Conservation (phyloP, 116 monocot species). For the Trichopus zeylanicus region DNA sequence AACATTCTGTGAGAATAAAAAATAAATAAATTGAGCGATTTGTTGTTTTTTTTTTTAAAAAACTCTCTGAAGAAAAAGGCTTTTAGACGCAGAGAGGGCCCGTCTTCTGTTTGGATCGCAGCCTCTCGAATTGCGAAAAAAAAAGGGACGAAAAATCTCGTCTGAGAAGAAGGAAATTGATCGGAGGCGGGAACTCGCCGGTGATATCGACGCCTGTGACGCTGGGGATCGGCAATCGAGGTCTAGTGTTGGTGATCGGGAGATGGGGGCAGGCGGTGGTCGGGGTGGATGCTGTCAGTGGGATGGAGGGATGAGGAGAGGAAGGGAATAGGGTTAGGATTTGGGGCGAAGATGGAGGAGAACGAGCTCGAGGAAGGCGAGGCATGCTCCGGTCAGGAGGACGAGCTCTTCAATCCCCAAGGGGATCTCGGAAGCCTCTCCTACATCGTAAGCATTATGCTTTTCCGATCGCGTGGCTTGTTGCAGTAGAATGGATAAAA, state of each 20-base stretch:
- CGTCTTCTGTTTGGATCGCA: too few species aligned
- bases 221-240: neutral
- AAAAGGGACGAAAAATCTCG: too few species aligned
- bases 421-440: constrained; percentile 24
- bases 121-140: too few species aligned
- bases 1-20: too few species aligned
- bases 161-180: too few species aligned
- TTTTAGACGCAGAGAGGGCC: too few species aligned
- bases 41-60: too few species aligned
- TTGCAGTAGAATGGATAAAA: neutral
- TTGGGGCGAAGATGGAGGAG: constrained; percentile 52
- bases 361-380: constrained; percentile 79
- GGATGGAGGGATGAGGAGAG: constrained; percentile 33
- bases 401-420: constrained; percentile 26
- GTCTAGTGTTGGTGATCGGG: neutral
- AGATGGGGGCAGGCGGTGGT: neutral
- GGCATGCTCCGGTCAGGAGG: constrained; percentile 36
- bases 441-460: constrained; percentile 42
- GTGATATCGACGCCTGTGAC: too few species aligned
- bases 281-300: constrained; percentile 36
- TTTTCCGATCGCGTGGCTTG: neutral
- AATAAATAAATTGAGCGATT: too few species aligned
- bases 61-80: too few species aligned
- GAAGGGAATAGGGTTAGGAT: constrained; percentile 25
- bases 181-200: too few species aligned